Evolutionary conservation across 495 filamentous ascomycete genomes (phyloP), one percentile per base, ranked within the genome.

Genomic region (Penicillium pulvis): DNA sequence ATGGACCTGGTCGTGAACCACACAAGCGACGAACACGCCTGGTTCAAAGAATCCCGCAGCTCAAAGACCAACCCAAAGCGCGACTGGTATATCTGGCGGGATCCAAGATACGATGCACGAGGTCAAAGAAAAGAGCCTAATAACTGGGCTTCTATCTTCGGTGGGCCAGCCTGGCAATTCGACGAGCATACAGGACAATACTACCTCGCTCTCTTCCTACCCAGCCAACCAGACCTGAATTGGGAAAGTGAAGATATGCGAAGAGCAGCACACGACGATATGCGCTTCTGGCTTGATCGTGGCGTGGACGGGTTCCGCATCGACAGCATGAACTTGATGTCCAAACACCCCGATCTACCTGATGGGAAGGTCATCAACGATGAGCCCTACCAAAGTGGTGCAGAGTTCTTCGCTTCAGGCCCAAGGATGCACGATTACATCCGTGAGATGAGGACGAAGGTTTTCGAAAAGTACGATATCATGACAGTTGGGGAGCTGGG

Each of bases 401-500:
- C 60, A 9, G 67, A 67, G 23, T 76, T 67, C 26, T 82, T 71
- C 56, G 74, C 75, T 28, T 80, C 81, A 33, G 81, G 81, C 0
- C 81, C 81, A 4, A 65, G 74, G 36, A 73, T 83, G 54, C 79
- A 83, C 55, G 79, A 82, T 62, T 82, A 67, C 41, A 70, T 79
- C 2, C 60, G 61, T 31, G 78, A 76, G 30, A 75, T 81, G 20
- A 58, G 70, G 48, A 55, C 57, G 6, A 66, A 82, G 53, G 81
- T 86, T 12, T 70, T 89, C 42, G 73, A 72, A 41, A 68, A 81
- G 17, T 86, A 88, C 64, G 77, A 85, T 51, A 76, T 81, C 5
- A 73, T 89, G 57, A 85, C 83, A 0, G 85, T 90, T 7, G 87
- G 87, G 12, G 87, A 90, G 65, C 74, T 87, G 48, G 83, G 84